These are phyloP conservation scores for Carex pumila DNA, from an alignment of 176 grass and related monocot genomes.

Conservation along the genomic window DNA sequence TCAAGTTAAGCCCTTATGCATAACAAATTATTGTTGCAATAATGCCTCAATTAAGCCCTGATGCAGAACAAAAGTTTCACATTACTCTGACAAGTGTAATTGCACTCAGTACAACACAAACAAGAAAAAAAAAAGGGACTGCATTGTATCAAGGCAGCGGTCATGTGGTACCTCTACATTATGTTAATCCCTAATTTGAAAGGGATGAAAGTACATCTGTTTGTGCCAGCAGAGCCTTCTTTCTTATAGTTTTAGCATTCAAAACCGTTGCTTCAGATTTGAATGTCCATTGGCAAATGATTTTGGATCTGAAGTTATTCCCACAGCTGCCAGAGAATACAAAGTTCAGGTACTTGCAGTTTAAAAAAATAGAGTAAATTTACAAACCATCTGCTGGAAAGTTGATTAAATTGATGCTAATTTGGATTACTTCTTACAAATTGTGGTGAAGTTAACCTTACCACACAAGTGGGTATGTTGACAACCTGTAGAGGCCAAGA, in stretches of 20 bases:
- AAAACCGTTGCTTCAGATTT: conserved; percentile 28
- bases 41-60: background rate
- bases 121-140: background rate
- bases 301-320: conserved; percentile 89
- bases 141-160: background rate
- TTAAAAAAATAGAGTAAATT: background rate
- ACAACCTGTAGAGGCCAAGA: background rate
- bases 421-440: background rate
- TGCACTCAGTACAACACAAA: background rate
- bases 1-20: background rate
- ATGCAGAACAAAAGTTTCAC: background rate
- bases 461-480: background rate
- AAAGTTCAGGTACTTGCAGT: conserved; percentile 48
- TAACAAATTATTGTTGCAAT: background rate
- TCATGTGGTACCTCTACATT: background rate
- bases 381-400: background rate
- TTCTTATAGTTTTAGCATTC: background rate
- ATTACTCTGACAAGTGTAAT: background rate
- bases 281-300: conserved; percentile 70
- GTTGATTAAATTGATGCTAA: background rate
- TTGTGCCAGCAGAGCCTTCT: background rate
- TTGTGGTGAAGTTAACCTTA: background rate
- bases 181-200: background rate
- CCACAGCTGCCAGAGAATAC: conserved; percentile 60
- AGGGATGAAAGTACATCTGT: background rate